Evolutionary conservation across 1,284 basidiomycete genomes (phyloP).

Genomic region (Moniliella sp.): DNA sequence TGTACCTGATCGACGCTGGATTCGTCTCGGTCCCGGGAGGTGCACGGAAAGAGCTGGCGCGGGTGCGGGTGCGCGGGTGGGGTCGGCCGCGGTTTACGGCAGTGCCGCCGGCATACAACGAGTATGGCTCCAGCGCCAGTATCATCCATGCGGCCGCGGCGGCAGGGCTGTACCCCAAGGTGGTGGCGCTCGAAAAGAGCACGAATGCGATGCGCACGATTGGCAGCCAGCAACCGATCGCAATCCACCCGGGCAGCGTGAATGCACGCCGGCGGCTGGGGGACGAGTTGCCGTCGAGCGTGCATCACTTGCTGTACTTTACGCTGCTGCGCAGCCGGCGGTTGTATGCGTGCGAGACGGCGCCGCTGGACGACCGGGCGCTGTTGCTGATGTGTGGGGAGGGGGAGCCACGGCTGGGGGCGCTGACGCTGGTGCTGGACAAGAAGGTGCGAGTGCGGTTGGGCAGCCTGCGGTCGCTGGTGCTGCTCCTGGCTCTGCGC

Average conservation of each 20-base stretch:
- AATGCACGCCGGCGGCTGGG: conserved; percentile 31
- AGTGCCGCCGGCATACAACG: conserved; percentile 48
- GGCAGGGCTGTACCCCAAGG: conserved; percentile 76
- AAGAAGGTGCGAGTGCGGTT: conserved; percentile 52
- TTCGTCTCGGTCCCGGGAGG: conserved; percentile 54
- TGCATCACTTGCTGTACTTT: conserved; percentile 8
- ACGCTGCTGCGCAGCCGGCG: conserved; percentile 60
- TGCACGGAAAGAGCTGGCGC: conserved; percentile 51
- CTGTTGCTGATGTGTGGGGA: conserved; percentile 75
- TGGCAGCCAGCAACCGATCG: conserved; percentile 59
- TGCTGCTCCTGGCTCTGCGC: conserved; percentile 63
- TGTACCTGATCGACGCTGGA: conserved; percentile 56
- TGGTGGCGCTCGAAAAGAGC: conserved; percentile 48
- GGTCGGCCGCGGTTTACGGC: conserved; percentile 48
- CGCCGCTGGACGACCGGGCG: conserved; percentile 63
- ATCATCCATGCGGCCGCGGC: conserved; percentile 63
- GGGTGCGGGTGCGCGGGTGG: conserved; percentile 38
- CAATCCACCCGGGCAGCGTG: conserved; percentile 60
- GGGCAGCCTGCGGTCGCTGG: conserved; percentile 44
- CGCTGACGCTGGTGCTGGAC: conserved; percentile 56
- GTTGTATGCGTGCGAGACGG: conserved; percentile 84
- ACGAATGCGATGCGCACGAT: conserved; percentile 52
- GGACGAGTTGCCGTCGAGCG: conserved; percentile 12
- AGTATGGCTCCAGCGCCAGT: conserved; percentile 44
- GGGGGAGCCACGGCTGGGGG: conserved; percentile 51